Evolutionary conservation across 2,329 filamentous ascomycete species (phyloP).

Genomic region (Apiospora kogelbergensis): DNA sequence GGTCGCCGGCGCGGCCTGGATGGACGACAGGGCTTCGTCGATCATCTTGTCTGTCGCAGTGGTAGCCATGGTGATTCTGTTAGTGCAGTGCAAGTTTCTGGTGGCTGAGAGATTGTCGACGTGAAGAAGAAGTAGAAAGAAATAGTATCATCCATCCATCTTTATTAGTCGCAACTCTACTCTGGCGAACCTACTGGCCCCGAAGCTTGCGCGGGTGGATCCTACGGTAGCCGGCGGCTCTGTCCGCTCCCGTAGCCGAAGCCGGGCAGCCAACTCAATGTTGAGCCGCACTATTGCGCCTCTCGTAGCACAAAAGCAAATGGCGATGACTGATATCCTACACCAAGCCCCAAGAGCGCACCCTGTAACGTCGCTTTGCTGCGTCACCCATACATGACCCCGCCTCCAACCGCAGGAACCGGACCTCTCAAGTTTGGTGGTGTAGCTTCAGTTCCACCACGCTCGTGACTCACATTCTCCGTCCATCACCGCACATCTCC

Average conservation of each 20-base stretch:
- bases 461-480: not conserved
- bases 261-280: not conserved
- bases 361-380: not conserved
- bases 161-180: not conserved
- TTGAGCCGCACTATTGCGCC: not conserved
- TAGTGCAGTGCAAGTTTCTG: too few relatives aligned
- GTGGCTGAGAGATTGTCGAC: too few relatives aligned
- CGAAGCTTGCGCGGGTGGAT: not conserved
- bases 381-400: not conserved
- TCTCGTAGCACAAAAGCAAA: not conserved
- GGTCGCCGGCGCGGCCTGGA: constrained; percentile 27
- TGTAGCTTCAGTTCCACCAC: not conserved
- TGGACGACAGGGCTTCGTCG: constrained; percentile 30
- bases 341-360: not conserved
- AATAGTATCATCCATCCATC: too few relatives aligned
- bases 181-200: not conserved
- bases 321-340: not conserved
- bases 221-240: not conserved
- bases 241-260: not conserved
- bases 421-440: too few relatives aligned
- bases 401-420: not conserved
- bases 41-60: constrained; percentile 15
- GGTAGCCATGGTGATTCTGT: too few relatives aligned
- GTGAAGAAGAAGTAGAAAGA: too few relatives aligned
- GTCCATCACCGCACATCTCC: too few relatives aligned